Evolutionary conservation across 1,284 basidiomycete genomes (phyloP).

Genomic region (Boletus subluridellus): DNA sequence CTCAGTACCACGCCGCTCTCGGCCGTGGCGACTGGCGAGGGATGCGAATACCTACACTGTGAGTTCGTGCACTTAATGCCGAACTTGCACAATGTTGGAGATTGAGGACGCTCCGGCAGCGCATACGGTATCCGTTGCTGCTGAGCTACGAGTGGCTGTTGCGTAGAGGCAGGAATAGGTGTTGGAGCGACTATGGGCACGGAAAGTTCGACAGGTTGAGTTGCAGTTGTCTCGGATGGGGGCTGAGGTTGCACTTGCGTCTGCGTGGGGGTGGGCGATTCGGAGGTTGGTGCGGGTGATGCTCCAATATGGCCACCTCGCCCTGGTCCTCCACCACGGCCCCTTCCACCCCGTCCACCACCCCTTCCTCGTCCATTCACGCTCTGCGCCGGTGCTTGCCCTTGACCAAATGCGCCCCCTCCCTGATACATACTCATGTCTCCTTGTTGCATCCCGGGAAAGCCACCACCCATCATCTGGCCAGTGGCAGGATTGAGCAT

Average conservation of each 20-base stretch:
- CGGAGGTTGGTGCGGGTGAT: constrained; percentile 28
- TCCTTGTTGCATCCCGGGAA: constrained; percentile 56
- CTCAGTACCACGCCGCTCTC: constrained; percentile 92
- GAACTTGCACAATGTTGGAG: constrained; percentile 88
- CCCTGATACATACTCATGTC: constrained; percentile 53
- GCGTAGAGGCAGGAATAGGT: constrained; percentile 32
- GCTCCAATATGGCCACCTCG: constrained; percentile 27
- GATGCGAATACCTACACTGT: constrained; percentile 84
- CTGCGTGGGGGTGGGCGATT: constrained; percentile 22
- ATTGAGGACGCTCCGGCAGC: constrained; percentile 72
- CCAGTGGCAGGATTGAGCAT: constrained; percentile 57
- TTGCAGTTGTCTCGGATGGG: constrained; percentile 31
- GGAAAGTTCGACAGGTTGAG: constrained; percentile 29
- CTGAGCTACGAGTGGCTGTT: constrained; percentile 34
- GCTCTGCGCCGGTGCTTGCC: constrained; percentile 29
- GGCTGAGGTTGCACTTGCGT: constrained; percentile 23
- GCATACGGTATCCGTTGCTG: constrained; percentile 45
- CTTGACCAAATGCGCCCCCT: constrained; percentile 38
- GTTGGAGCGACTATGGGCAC: constrained; percentile 35
- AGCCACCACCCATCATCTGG: constrained; percentile 47
- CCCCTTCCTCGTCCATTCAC: constrained; percentile 38
- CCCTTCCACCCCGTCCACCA: constrained; percentile 38
- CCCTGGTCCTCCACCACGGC: constrained; percentile 32
- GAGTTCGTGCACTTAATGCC: constrained; percentile 85
- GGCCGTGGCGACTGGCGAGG: constrained; percentile 85